Evolutionary conservation across 306 rosid species (phyloP).

Genomic region (Mucuna pruriens): DNA sequence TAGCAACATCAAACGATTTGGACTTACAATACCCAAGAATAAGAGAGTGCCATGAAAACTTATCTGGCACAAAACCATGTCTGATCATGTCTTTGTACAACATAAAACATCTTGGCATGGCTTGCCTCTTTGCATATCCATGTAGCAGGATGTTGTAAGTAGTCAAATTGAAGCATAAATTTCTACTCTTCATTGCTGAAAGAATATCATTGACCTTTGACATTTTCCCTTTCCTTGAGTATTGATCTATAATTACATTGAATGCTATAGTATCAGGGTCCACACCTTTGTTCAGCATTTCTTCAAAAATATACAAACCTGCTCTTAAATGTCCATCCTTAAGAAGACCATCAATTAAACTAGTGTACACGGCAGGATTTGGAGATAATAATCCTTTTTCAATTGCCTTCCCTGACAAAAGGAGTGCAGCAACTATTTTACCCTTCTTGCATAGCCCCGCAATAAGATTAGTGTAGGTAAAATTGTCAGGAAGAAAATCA

Average conservation of each 20-base stretch:
- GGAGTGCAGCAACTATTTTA: conserved; percentile 63
- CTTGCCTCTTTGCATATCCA: conserved; percentile 65
- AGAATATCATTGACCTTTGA: conserved; percentile 49
- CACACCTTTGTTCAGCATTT: conserved; percentile 66
- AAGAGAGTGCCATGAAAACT: conserved; percentile 69
- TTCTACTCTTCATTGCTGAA: conserved; percentile 57
- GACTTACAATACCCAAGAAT: conserved; percentile 62
- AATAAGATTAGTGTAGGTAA: conserved; percentile 65
- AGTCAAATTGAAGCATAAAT: conserved; percentile 55
- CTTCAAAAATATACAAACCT: conserved; percentile 65
- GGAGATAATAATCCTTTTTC: conserved; percentile 54
- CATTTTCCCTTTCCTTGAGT: conserved; percentile 69
- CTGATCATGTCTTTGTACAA: conserved; percentile 52
- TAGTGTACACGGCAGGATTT: conserved; percentile 59
- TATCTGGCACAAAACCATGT: conserved; percentile 56
- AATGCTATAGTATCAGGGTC: conserved; percentile 58
- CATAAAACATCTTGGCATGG: conserved; percentile 46
- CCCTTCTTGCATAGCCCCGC: conserved; percentile 65
- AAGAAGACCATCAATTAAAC: conserved; percentile 66
- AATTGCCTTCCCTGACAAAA: conserved; percentile 54
- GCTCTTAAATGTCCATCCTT: conserved; percentile 71
- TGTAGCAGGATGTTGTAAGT: conserved; percentile 78
- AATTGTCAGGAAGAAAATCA: conserved; percentile 60
- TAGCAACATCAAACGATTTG: conserved; percentile 64
- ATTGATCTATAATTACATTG: conserved; percentile 62